Conservation (phyloP, 768 basidiomycete genomes). For the Tylopilus rubrobrunneus region DNA sequence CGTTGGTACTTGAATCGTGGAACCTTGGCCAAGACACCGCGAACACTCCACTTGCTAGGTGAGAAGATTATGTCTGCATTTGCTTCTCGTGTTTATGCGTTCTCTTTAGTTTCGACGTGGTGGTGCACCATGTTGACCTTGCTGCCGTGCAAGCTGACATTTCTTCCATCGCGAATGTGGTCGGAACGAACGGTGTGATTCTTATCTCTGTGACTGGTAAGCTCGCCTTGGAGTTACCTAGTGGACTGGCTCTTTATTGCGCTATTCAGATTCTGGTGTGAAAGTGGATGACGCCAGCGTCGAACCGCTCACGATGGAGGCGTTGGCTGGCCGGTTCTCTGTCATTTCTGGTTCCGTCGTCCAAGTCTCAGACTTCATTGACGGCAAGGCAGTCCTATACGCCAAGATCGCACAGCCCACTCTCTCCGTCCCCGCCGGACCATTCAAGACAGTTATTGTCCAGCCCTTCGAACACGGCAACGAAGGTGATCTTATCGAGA, state of each 20-base stretch:
- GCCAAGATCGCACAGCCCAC: slow-evolving; percentile 13
- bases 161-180: slow-evolving; percentile 20
- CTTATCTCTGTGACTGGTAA: slow-evolving; percentile 24
- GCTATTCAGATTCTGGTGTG: slow-evolving; percentile 13
- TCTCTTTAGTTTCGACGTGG: slow-evolving; percentile 5
- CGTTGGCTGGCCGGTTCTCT: slow-evolving; percentile 11
- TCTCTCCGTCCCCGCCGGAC: slow-evolving; percentile 10
- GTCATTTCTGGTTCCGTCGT: slow-evolving; percentile 11
- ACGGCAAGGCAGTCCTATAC: slow-evolving; percentile 13
- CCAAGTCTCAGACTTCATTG: slow-evolving; percentile 6
- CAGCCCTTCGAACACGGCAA: slow-evolving; percentile 24
- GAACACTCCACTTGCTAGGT: slow-evolving; percentile 11
- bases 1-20: slow-evolving; percentile 22
- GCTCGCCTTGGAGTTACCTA: not conserved
- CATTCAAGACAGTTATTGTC: slow-evolving; percentile 26
- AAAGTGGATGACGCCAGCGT: slow-evolving; percentile 13
- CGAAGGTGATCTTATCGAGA: slow-evolving; percentile 27
- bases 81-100: not conserved
- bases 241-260: not conserved
- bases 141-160: slow-evolving; percentile 19
- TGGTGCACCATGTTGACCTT: slow-evolving; percentile 19
- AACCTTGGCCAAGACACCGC: slow-evolving; percentile 5
- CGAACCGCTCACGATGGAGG: slow-evolving; percentile 12
- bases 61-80: not conserved
- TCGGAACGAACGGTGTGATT: slow-evolving; percentile 20